Percentiles rank a stretch among this genome's conserved stretches.
Evolutionary conservation across 192 early-diverging fungal species (phyloP).

Genomic region (Chytriomyces sp.): DNA sequence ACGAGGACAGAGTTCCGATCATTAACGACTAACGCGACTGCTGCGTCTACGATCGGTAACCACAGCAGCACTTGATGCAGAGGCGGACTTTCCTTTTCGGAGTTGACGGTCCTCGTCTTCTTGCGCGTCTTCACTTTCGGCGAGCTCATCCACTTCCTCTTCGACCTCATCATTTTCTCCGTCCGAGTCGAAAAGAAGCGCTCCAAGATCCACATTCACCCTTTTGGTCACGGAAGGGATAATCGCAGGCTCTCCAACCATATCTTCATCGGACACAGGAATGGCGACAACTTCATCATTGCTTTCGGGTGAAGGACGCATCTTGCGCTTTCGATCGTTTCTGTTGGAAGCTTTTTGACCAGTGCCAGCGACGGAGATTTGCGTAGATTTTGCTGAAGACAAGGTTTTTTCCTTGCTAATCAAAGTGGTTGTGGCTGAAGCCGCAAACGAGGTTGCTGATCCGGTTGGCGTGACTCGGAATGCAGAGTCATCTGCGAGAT

Average conservation of each 20-base stretch:
- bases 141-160: background rate
- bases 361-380: background rate
- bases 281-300: constrained; percentile 12
- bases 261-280: no score
- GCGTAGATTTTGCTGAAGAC: background rate
- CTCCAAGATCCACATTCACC: background rate
- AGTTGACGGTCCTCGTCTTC: background rate
- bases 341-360: no score
- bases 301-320: no score
- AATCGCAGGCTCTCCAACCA: background rate
- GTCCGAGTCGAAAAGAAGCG: background rate
- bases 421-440: background rate
- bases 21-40: no score
- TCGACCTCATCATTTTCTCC: background rate
- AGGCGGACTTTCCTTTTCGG: background rate
- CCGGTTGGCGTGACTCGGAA: background rate
- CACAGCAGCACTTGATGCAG: no score
- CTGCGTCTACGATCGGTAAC: no score
- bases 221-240: background rate
- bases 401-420: background rate
- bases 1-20: no score
- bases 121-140: background rate
- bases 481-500: background rate
- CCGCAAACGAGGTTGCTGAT: background rate
- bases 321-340: no score